Conservation (phyloP, 495 filamentous ascomycete genomes). For the Penicillium arizonense region DNA sequence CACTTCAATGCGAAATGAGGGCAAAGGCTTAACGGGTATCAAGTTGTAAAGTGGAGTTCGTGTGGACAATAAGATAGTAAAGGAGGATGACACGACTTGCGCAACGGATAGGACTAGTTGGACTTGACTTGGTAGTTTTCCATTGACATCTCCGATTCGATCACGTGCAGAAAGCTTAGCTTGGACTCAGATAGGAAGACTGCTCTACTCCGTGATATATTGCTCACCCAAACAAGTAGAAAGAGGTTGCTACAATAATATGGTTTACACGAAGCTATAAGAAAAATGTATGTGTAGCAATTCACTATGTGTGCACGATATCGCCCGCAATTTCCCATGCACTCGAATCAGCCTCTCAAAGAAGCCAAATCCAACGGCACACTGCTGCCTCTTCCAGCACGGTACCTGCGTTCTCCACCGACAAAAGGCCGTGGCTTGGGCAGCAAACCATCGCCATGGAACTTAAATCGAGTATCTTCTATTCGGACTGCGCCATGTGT, state of each 20-base stretch:
- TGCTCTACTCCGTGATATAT: background rate
- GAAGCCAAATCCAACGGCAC: constrained; percentile 81
- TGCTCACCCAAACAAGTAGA: background rate
- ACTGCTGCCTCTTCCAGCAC: constrained; percentile 89
- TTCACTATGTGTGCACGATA: constrained; percentile 29
- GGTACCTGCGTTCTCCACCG: constrained; percentile 71
- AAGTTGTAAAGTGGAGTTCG: background rate
- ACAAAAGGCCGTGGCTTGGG: constrained; percentile 81
- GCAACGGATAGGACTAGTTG: background rate
- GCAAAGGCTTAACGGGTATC: background rate
- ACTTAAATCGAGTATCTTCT: constrained; percentile 83
- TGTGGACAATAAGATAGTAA: background rate
- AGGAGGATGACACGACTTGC: background rate
- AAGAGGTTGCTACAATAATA: background rate
- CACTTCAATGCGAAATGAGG: background rate
- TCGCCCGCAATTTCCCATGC: constrained; percentile 25
- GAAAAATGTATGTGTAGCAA: constrained; percentile 19
- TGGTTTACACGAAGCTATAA: background rate
- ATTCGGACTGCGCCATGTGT: constrained; percentile 54
- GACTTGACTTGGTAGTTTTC: constrained; percentile 4
- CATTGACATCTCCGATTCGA: constrained; percentile 6
- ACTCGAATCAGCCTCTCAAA: constrained; percentile 29
- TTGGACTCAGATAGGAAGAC: background rate
- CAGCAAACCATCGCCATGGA: constrained; percentile 75
- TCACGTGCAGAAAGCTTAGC: constrained; percentile 9